phyloP scores from a whole-genome alignment of 1,284 basidiomycete genomes.

The Peniophora sp. region DNA sequence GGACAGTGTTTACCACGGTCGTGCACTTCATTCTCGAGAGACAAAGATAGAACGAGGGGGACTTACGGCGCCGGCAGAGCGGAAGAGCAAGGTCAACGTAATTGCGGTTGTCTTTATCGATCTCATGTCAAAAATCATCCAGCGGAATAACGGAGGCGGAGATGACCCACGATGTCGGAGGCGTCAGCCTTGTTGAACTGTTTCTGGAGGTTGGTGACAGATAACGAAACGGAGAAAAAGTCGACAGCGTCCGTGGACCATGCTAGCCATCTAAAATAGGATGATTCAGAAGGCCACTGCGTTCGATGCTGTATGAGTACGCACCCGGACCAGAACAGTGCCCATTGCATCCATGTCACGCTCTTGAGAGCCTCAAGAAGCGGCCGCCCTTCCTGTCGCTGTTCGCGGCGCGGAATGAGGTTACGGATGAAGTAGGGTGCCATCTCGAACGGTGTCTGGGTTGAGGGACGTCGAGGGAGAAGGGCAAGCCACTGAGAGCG shows the following conservation, averaged over 20 bases:
- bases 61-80: conserved; percentile 74
- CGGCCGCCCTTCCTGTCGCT: conserved; percentile 12
- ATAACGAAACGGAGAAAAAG: conserved; percentile 81
- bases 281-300: neutral
- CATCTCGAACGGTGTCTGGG: conserved; percentile 1
- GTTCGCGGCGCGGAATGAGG: conserved; percentile 2
- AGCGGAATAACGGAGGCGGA: conserved; percentile 3
- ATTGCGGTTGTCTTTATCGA: conserved; percentile 66
- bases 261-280: conserved; percentile 53
- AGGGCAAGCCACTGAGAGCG: too few species aligned
- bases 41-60: conserved; percentile 1
- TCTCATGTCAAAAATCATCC: conserved; percentile 2
- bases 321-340: conserved; percentile 38
- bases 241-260: conserved; percentile 79
- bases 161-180: conserved; percentile 41
- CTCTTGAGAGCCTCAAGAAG: conserved; percentile 29
- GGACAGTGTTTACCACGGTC: too few species aligned
- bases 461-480: too few species aligned
- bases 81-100: conserved; percentile 88
- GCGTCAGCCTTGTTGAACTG: conserved; percentile 42
- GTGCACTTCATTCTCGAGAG: neutral
- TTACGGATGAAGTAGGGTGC: conserved; percentile 6
- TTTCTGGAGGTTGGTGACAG: conserved; percentile 43
- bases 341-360: conserved; percentile 37
- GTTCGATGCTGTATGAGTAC: conserved; percentile 5